A percentile compares a stretch with the other conserved stretches of the same genome.
Conservation (phyloP, 768 basidiomycete species). For the Amanita pallidorosea region DNA sequence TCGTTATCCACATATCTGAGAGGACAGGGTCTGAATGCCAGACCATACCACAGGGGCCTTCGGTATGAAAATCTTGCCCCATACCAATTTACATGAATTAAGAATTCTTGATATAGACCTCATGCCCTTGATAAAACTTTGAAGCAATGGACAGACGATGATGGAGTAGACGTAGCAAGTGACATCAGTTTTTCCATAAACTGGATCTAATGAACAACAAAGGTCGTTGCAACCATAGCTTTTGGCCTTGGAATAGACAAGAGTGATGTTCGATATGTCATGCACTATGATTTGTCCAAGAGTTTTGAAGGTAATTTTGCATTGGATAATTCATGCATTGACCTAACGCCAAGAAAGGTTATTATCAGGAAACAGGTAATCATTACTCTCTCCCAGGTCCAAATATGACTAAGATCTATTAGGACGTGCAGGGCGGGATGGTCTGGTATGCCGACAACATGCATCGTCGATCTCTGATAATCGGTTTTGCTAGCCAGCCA, state of each 20-base stretch:
- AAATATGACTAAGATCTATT: neutral
- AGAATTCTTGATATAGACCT: slow-evolving; percentile 20
- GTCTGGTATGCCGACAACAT: slow-evolving; percentile 33
- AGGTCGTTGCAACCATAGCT: slow-evolving; percentile 75
- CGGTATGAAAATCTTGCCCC: slow-evolving; percentile 23
- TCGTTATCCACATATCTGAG: slow-evolving; percentile 55
- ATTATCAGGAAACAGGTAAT: slow-evolving; percentile 78
- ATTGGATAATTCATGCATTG: neutral
- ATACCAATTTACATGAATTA: neutral
- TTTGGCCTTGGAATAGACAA: slow-evolving; percentile 88
- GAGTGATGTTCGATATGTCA: slow-evolving; percentile 66
- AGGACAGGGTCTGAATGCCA: slow-evolving; percentile 53
- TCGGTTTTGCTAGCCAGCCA: slow-evolving; percentile 43
- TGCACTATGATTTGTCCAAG: slow-evolving; percentile 76
- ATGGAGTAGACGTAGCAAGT: slow-evolving; percentile 54
- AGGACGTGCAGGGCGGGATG: slow-evolving; percentile 79
- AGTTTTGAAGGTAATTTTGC: slow-evolving; percentile 60
- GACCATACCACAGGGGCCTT: slow-evolving; percentile 69
- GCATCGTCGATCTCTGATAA: neutral
- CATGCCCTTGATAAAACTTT: slow-evolving; percentile 48
- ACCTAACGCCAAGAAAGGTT: slow-evolving; percentile 36
- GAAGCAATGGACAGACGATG: slow-evolving; percentile 42
- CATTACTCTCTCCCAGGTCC: neutral
- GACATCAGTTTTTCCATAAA: neutral
- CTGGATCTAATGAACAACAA: neutral